Evolutionary conservation across 306 rosid genomes (phyloP), one percentile per base, ranked within the genome.

Genomic region (Cucurbita moschata): DNA sequence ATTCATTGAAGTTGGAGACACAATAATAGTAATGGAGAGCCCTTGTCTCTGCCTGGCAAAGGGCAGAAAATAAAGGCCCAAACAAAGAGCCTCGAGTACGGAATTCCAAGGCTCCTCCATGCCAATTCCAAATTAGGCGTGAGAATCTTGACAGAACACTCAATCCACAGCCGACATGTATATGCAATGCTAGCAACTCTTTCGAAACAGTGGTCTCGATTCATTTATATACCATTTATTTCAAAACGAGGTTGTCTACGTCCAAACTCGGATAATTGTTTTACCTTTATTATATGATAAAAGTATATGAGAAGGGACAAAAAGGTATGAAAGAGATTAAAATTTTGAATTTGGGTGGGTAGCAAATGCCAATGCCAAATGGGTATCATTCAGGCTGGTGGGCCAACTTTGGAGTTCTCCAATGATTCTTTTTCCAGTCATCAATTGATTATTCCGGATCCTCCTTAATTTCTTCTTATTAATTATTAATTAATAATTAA

Each of bases 331-430:
- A 47, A 44, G 5, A 47, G 56, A 68, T 44, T 6, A 14, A 10
- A 42, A 66, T 0, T 18, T 19, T 66, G 72, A 66, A 21, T 2
- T 11, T 67, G 55, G 55, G 72, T 67, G 40, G 72, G 71, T 64
- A 10, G 37, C 51, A 64, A 64, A 63, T 63, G 49, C 50, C 50
- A 65, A 64, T 64, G 50, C 35, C 35, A 40, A 64, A 19, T 18
- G 71, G 71, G 71, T 64, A 64, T 10, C 51, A 42, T 64, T 42
- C 71, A 42, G 52, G 52, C 71, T 43, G 16, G 71, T 64, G 71
- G 71, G 16, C 51, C 53, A 65, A 5, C 37, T 39, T 63, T 63
- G 21, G 67, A 35, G 67, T 60, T 60, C 19, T 30, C 66, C 1
- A 60, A 35, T 60, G 43, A 6, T 60, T 60, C 66, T 5, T 35